Evolutionary conservation across 2,329 filamentous ascomycete genomes (phyloP).

Genomic region (Dactylella cylindrospora): DNA sequence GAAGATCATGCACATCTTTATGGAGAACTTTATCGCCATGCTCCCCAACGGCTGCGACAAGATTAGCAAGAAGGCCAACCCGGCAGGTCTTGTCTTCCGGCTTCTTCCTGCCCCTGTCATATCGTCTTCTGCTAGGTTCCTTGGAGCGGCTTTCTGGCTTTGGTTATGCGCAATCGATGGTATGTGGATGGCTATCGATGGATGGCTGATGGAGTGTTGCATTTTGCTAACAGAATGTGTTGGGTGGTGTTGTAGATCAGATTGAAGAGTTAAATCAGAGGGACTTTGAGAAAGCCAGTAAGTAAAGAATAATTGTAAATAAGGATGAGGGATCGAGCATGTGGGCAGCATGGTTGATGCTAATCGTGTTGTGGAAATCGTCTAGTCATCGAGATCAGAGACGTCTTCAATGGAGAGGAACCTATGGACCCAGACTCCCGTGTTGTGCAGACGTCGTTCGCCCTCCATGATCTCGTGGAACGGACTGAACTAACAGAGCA

Average conservation of each 20-base stretch:
- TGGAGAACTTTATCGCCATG: conserved; percentile 46
- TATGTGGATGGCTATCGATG: conserved; percentile 6
- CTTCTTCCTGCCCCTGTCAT: conserved; percentile 46
- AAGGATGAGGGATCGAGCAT: not conserved
- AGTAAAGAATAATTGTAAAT: conserved; percentile 1
- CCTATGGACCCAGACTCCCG: conserved; percentile 23
- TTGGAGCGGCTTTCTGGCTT: conserved; percentile 48
- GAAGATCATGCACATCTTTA: conserved; percentile 33
- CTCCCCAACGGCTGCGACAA: conserved; percentile 46
- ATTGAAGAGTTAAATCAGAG: conserved; percentile 37
- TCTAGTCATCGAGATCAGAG: conserved; percentile 28
- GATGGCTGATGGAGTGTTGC: conserved; percentile 18
- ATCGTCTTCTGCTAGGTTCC: conserved; percentile 43
- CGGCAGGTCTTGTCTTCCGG: conserved; percentile 46
- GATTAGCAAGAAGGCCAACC: conserved; percentile 47
- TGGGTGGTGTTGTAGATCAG: conserved; percentile 29
- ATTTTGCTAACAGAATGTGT: conserved; percentile 23
- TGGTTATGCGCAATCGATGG: conserved; percentile 49
- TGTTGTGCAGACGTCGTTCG: conserved; percentile 45
- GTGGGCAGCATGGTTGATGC: not conserved
- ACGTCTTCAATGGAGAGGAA: conserved; percentile 42
- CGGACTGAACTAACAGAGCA: conserved; percentile 32
- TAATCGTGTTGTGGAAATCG: not conserved
- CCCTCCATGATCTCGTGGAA: conserved; percentile 45
- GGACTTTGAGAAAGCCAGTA: conserved; percentile 38